Base-by-base conservation (phyloP, 2,329 filamentous ascomycete genomes). In the Colletotrichum lentis region DNA sequence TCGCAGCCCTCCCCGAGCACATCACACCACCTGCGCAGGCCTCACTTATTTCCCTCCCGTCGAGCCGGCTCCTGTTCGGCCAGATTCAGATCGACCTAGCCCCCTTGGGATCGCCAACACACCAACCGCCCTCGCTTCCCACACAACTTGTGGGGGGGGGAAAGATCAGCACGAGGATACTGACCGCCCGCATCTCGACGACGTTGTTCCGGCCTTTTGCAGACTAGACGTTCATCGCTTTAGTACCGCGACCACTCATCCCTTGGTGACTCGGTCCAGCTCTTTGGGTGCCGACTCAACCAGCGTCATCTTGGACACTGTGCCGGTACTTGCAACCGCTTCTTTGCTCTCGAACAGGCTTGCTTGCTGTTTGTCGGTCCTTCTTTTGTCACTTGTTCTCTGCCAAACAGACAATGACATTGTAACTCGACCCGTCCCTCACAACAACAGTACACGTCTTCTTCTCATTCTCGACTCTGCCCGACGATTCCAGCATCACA, bases 1-100 rank as follows among this genome's bases (percentile, higher is more conserved):
- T 46, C 35, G 54, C 49, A 22, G 50, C 52, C 58, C 44, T 53
- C 52, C 27, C 31, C 14, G 22, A 44, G 16, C 47, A 22, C 24
- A n/a, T 22, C 14, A 27, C 62, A 24, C 43, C 64, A 61, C 18
- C 46, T 50, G 49, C 43, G 18, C 31, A 35, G 37, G 22, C 16
- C 52, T 27, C 41, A 27, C 35, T 35, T 22, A 35, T 35, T 43
- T 41, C 20, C 6, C 24, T 54, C 37, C 43, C 62, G 50, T 60
- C 54, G 52, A 67, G 37, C 62, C 65, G 65, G 44, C 50, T 60
- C 49, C 62, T 65, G 56, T 37, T 61, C 55, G 43, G 55, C 35
- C 62, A 68, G 62, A 68, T 65, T 52, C 65, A 65, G 62, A 65
- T 68, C 62, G 62, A 61, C 55, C 65, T 65, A 65, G 65, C 62